Evolutionary conservation across 2,329 filamentous ascomycete genomes (phyloP), one percentile per base, ranked within the genome.

Genomic region (Beauveria caledonica): DNA sequence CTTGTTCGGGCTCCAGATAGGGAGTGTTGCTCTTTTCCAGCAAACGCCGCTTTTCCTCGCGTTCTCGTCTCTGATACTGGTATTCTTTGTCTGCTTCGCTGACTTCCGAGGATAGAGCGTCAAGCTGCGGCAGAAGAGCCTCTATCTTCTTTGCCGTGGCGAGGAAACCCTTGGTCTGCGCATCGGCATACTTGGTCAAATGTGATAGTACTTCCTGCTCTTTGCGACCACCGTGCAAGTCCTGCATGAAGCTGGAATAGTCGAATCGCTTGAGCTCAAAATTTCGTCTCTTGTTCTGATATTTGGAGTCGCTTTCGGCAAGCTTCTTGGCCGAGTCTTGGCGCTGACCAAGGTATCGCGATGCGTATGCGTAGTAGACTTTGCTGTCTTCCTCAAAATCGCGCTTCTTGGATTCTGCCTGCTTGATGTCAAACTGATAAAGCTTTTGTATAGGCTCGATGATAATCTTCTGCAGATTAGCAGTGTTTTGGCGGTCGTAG

Each of bases 361-460:
- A 89, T 55, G 97, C 90, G 71, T 96, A 99, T 64, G 89, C 87
- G 74, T 99, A 99, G 75, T 96, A 99, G 71, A 99, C 94, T 72
- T 96, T 94, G 77, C 93, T 97, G 72, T 99, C 94, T 69, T 99
- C 94, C 65, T 99, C 94, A 68, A 99, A 99, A 67, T 97, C 94
- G 65, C 94, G 91, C 75, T 94, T 96, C 78, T 99, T 99, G 45
- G 89, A 82, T 70, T 99, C 94, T 27, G 93, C 95, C 73, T 96
- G 92, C 74, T 99, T 99, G 77, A 99, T 97, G 69, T 99, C 95
- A 64, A 93, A 82, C 63, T 91, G 91, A 74, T 99, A 99, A 15
- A 99, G 78, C 74, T 91, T 96, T 65, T 84, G 87, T 66, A 99
- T 83, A 1, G 95, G 95, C 48, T 99, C 94, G 65, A 99, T 96